Base-by-base conservation (phyloP, 2,329 filamentous ascomycete species). In the Madurella mycetomatis region DNA sequence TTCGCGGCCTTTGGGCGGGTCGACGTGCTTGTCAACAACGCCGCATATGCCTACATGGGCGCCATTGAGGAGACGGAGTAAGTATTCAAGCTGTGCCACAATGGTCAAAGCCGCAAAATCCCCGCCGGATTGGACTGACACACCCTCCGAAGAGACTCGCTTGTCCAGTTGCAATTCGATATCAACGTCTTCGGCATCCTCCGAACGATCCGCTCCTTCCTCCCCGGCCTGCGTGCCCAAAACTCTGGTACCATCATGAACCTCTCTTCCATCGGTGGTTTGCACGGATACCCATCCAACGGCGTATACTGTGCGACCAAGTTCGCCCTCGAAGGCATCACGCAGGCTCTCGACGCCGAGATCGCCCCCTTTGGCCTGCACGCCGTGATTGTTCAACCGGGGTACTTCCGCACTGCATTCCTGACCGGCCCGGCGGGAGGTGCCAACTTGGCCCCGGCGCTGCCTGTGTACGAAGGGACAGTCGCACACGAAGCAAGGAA, bases 151-250 rank as follows among this genome's bases (percentile, higher is more conserved):
- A 52, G 75, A 76, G 53, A 50, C 41, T 34, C 34, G 5, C 34
- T 34, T 1, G 42, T 47, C 9, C 41, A 51, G 19, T 41, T 45
- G 15, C 67, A 70, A 40, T 76, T 78, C 60, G 66, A 75, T 51
- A 76, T 74, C 49, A 80, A 81, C 57, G 66, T 81, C 30, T 76
- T 78, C 55, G 77, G 76, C 9, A 69, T 73, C 7, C 62, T 81
- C 4, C 75, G 73, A 55, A 65, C 76, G n/a, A 73, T 70, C 37
- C 74, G 76, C 48, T 74, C 76, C 37, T 70, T 76, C 9, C 62
- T 81, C 0, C 78, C 78, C 0, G 66, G 72, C 32, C 70, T 83
- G 60, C 73, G 79, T 19, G 61, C 64, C 8, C 71, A 69, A 4
- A 57, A 65, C 2, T 65, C 69, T 1, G 75, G 77, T 2, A 70